These are phyloP conservation scores for Gonapodya prolifera DNA, from an alignment of 192 early-diverging fungal genomes.

Conservation along the genomic window DNA sequence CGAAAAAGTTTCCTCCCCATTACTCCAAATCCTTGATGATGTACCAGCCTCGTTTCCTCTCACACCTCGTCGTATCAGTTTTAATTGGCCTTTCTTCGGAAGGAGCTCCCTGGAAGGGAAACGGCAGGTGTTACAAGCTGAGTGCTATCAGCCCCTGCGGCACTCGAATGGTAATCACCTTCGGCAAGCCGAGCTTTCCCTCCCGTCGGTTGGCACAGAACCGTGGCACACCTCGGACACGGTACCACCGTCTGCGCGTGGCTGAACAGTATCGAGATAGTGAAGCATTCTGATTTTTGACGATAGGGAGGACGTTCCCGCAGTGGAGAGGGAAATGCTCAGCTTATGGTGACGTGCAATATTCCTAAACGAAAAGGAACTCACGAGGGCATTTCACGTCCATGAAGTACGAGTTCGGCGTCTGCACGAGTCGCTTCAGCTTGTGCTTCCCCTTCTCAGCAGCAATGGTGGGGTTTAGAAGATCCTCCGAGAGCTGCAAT, in stretches of 20 bases:
- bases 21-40: too few relatives aligned
- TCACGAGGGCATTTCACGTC: constrained; percentile 10
- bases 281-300: constrained; percentile 3
- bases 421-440: constrained; percentile 46
- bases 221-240: constrained; percentile 3
- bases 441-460: constrained; percentile 26
- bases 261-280: constrained; percentile 7
- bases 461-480: neutral
- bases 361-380: neutral
- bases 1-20: too few relatives aligned
- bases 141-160: too few relatives aligned
- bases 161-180: too few relatives aligned
- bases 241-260: constrained; percentile 8
- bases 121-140: too few relatives aligned
- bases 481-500: neutral
- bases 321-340: neutral
- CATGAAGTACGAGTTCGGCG: constrained; percentile 16
- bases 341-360: neutral
- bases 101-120: too few relatives aligned
- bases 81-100: too few relatives aligned
- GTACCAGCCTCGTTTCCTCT: too few relatives aligned
- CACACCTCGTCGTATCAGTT: too few relatives aligned
- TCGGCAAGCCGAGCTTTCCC: neutral
- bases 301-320: neutral
- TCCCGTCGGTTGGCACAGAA: constrained; percentile 8